These are phyloP conservation scores for Globisporangium cederbergense DNA, from an alignment of 352 stramenopile species.

Conservation along the genomic window DNA sequence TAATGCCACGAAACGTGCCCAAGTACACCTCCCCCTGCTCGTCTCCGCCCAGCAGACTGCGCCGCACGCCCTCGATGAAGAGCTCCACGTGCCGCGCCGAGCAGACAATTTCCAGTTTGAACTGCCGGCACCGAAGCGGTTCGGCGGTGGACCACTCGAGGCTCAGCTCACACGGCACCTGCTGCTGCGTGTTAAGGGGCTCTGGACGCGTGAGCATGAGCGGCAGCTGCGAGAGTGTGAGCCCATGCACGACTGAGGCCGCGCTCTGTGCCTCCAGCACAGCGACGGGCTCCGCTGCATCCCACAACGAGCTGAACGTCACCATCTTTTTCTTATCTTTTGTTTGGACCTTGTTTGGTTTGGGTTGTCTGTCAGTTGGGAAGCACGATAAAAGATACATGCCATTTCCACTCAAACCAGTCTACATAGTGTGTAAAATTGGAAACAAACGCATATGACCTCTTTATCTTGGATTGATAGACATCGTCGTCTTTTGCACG, in stretches of 20 bases:
- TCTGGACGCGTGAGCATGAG: constrained; percentile 21
- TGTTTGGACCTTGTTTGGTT: too few relatives aligned
- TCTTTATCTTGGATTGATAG: neutral
- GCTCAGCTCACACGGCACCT: constrained; percentile 36
- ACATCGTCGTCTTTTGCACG: neutral
- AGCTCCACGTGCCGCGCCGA: constrained; percentile 75
- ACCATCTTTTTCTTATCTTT: neutral
- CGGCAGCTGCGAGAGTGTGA: constrained; percentile 19
- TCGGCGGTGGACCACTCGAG: constrained; percentile 28
- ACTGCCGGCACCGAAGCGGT: constrained; percentile 39
- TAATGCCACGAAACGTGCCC: constrained; percentile 56
- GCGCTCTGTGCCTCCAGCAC: constrained; percentile 4
- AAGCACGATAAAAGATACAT: neutral
- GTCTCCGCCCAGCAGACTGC: constrained; percentile 55
- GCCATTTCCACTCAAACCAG: too few relatives aligned
- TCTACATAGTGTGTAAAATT: too few relatives aligned
- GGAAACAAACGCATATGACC: neutral
- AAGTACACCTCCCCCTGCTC: constrained; percentile 68
- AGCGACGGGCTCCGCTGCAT: neutral
- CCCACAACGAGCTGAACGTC: constrained; percentile 8
- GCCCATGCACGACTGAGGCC: neutral
- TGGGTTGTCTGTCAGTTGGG: neutral
- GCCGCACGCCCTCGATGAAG: constrained; percentile 42
- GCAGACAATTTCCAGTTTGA: constrained; percentile 48
- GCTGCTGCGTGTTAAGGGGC: constrained; percentile 1